Evolutionary conservation across 352 stramenopile genomes (phyloP).

Genomic region (Pythium apleroticum): DNA sequence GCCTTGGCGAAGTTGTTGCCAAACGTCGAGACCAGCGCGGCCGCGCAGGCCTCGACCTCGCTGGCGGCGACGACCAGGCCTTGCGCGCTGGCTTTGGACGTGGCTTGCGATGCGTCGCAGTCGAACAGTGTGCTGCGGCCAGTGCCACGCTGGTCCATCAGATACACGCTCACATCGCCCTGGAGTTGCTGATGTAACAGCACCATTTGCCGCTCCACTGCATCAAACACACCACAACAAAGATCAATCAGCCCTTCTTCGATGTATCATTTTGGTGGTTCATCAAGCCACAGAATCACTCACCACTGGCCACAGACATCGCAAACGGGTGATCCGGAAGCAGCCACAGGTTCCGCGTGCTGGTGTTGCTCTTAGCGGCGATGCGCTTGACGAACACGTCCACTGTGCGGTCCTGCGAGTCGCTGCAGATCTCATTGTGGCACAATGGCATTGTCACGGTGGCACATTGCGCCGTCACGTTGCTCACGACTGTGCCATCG

Average conservation of each 20-base stretch:
- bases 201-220: constrained; percentile 24
- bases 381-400: constrained; percentile 32
- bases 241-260: background rate
- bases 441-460: constrained; percentile 27
- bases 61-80: constrained; percentile 11
- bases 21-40: constrained; percentile 14
- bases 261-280: background rate
- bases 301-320: constrained; percentile 18
- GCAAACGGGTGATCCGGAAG: constrained; percentile 21
- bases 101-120: constrained; percentile 23
- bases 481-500: background rate
- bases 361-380: constrained; percentile 9
- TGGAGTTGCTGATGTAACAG: constrained; percentile 24
- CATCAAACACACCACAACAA: background rate
- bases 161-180: constrained; percentile 27
- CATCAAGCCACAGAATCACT: background rate
- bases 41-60: constrained; percentile 18
- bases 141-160: constrained; percentile 33
- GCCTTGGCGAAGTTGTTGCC: constrained; percentile 21
- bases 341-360: constrained; percentile 24
- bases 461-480: constrained; percentile 21
- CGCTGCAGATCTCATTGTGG: constrained; percentile 23
- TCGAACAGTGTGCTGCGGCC: constrained; percentile 28
- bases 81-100: constrained; percentile 1
- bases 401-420: constrained; percentile 20